Evolutionary conservation across 768 basidiomycete species (phyloP), one percentile per base, ranked within the genome.

Genomic region (Xanthoconium stramineum): DNA sequence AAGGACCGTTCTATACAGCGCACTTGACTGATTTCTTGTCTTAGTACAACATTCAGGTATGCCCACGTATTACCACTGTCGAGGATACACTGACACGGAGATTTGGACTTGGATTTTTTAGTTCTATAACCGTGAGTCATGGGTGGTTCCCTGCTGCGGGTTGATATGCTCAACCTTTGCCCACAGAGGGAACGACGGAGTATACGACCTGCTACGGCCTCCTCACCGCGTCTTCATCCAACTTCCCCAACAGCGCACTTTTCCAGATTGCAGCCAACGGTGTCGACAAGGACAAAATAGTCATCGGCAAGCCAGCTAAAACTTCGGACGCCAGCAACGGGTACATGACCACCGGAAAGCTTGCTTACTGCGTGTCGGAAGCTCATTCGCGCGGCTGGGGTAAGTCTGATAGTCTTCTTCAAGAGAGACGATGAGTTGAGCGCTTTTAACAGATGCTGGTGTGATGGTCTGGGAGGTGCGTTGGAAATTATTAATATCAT

Each of bases 191-290:
- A 39, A 65, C 74, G 17, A 70, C 66, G 19, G 85, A 85, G 60
- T 88, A 86, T 68, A 83, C 81, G 14, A 82, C 81, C 35, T 88
- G 85, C 68, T 50, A 65, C 20, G 77, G 76, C 36, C 78, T 90
- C 33, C 73, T 89, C 36, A 78, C 71, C 15, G 65, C 76, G 3
- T 87, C 86, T 2, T 83, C 83, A 3, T 74, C 69, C 53, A 70
- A 72, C 38, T 88, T 81, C 80, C 88, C 87, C 2, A 57, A 82
- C 32, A 78, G 83, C 1, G 75, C 85, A 1, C 65, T 75, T 12
- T 78, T 81, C 69, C 75, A 82, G 63, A 81, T 82, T 59, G 66
- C 75, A 35, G 71, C 69, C 1, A 72, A 65, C 46, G 78, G 78
- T 33, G 74, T 82, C 3, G 63, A 74, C 2, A 64, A 75, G 12